Percentiles rank a stretch among this genome's conserved stretches.
Evolutionary conservation across 768 basidiomycete species (phyloP).

Genomic region (Rossbeevera mucosa): DNA sequence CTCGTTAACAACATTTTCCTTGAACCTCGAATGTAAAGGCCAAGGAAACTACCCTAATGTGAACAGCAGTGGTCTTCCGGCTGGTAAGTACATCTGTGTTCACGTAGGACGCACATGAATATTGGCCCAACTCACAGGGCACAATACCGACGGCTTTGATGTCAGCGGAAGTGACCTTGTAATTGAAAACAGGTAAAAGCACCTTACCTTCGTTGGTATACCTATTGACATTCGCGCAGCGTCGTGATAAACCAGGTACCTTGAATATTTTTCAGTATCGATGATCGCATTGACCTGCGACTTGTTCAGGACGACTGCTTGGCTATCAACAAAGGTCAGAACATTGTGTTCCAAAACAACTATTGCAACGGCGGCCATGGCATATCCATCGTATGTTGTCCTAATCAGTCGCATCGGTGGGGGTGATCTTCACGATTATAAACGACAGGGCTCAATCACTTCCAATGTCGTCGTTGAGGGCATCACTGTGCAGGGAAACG

Average conservation of each 20-base stretch:
- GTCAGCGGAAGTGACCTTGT: constrained; percentile 33
- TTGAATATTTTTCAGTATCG: neutral
- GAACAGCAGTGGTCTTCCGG: constrained; percentile 42
- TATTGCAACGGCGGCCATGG: constrained; percentile 58
- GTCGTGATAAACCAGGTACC: constrained; percentile 20
- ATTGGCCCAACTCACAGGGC: constrained; percentile 20
- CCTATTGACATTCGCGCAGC: constrained; percentile 3
- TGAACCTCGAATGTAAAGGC: constrained; percentile 32
- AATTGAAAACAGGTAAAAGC: constrained; percentile 23
- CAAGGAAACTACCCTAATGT: constrained; percentile 48
- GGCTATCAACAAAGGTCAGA: constrained; percentile 43
- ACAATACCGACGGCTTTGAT: constrained; percentile 50
- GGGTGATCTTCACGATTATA: neutral
- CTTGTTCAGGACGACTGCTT: constrained; percentile 53
- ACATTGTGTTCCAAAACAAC: constrained; percentile 49
- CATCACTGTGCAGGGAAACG: constrained; percentile 50
- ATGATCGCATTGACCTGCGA: neutral
- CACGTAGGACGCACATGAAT: neutral
- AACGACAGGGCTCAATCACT: constrained; percentile 47
- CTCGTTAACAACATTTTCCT: neutral
- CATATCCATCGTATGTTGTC: constrained; percentile 43
- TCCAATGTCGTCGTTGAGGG: constrained; percentile 45
- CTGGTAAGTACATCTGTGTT: constrained; percentile 30
- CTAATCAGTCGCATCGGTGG: neutral
- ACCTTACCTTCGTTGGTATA: no score